Percentiles rank a stretch among this genome's conserved stretches.
Evolutionary conservation across 106 monocot genomes (phyloP).

Genomic region (Apostasia ramifera): DNA sequence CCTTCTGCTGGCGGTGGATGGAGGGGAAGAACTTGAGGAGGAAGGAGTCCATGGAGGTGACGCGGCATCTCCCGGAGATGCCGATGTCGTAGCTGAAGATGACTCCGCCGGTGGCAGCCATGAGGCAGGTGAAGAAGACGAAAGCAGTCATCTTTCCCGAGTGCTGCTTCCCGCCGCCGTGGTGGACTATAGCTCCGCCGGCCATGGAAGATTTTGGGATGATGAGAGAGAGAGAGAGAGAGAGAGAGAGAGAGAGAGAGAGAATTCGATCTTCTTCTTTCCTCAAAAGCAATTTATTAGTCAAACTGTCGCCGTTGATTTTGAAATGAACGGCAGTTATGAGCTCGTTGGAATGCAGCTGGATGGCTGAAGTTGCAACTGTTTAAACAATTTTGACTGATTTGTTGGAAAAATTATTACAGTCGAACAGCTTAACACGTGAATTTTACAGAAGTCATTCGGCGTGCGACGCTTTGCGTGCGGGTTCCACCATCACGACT

Average conservation of each 20-base stretch:
- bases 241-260: neutral
- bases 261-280: too few relatives aligned
- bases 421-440: too few relatives aligned
- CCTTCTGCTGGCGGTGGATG: neutral
- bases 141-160: neutral
- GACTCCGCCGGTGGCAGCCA: conserved; percentile 8
- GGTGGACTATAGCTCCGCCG: neutral
- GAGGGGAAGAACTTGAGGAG: conserved; percentile 1
- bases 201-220: neutral
- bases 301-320: too few relatives aligned
- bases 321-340: too few relatives aligned
- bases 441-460: too few relatives aligned
- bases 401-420: too few relatives aligned
- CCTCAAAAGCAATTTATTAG: too few relatives aligned
- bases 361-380: too few relatives aligned
- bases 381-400: too few relatives aligned
- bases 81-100: conserved; percentile 13
- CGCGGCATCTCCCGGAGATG: neutral
- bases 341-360: too few relatives aligned
- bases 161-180: conserved; percentile 1
- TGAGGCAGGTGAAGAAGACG: conserved; percentile 3
- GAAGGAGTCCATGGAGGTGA: neutral
- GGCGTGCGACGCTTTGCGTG: too few relatives aligned
- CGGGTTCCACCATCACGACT: too few relatives aligned
- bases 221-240: neutral